phyloP scores from a whole-genome alignment of 163 green algal species.

The Chlorella variabilis region DNA sequence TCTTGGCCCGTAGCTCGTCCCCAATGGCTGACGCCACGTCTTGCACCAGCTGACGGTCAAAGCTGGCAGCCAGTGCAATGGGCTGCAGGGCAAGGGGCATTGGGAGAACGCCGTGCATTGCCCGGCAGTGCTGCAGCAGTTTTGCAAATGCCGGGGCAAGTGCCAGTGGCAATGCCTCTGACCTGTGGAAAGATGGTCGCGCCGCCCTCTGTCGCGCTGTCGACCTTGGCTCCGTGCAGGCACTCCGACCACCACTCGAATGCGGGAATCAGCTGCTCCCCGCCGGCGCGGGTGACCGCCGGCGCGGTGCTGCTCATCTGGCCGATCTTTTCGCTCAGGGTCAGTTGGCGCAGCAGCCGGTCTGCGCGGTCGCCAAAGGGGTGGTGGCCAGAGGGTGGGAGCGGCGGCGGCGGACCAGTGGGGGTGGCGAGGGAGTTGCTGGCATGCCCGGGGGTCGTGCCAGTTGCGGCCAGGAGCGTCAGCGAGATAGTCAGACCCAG shows the following conservation, averaged over 20 bases:
- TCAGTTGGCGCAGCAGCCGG: conserved; percentile 40
- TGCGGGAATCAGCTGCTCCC: conserved; percentile 9
- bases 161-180: not conserved
- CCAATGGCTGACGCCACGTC: conserved; percentile 45
- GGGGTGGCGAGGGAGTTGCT: no score
- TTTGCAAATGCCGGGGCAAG: no score
- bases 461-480: no score
- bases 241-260: conserved; percentile 61
- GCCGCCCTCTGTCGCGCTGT: not conserved
- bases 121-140: not conserved
- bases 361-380: conserved; percentile 17
- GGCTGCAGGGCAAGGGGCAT: conserved; percentile 41
- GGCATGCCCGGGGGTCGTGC: no score
- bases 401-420: no score
- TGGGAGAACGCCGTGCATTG: not conserved
- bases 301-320: conserved; percentile 40
- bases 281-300: conserved; percentile 31
- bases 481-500: no score
- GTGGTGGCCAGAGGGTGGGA: no score
- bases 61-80: conserved; percentile 55
- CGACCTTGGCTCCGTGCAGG: conserved; percentile 52
- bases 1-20: conserved; percentile 57
- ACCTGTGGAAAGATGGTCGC: conserved; percentile 55
- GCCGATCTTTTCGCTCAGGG: conserved; percentile 44
- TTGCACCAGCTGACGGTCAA: conserved; percentile 42